phyloP scores from a whole-genome alignment of 176 grass and related monocot species.

The Poa pratensis region DNA sequence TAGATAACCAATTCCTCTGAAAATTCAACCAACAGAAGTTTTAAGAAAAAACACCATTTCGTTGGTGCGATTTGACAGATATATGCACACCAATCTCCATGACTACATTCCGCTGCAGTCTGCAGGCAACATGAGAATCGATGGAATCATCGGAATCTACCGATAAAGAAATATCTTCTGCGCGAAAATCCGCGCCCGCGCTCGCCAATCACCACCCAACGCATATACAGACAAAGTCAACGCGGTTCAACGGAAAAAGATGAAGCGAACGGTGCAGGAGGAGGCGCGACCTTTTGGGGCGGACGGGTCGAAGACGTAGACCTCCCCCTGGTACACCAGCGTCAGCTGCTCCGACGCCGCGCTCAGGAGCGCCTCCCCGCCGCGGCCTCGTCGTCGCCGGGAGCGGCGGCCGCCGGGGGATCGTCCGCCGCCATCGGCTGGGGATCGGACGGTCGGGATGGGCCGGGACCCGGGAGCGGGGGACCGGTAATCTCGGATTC shows the following conservation, averaged over 20 bases:
- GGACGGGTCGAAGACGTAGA: slow-evolving; percentile 85
- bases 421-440: slow-evolving; percentile 53
- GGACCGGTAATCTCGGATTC: neutral
- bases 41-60: neutral
- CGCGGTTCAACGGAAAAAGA: neutral
- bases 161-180: neutral
- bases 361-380: slow-evolving; percentile 52
- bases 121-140: neutral
- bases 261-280: slow-evolving; percentile 32
- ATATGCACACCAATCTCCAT: neutral
- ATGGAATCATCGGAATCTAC: neutral
- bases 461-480: neutral
- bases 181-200: slow-evolving; percentile 10
- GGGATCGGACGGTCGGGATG: slow-evolving; percentile 55
- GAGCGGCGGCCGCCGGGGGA: slow-evolving; percentile 18
- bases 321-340: slow-evolving; percentile 75
- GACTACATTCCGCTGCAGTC: neutral
- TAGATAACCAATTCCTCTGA: neutral
- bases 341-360: slow-evolving; percentile 73
- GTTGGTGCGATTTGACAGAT: slow-evolving; percentile 6
- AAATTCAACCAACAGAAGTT: slow-evolving; percentile 1
- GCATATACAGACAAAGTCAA: slow-evolving; percentile 35
- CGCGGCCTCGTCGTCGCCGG: slow-evolving; percentile 29
- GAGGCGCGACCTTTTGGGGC: slow-evolving; percentile 65
- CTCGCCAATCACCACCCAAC: slow-evolving; percentile 13